Evolutionary conservation across 805 yeast species (phyloP), one percentile per base, ranked within the genome.

Genomic region (Candida tibetensis): DNA sequence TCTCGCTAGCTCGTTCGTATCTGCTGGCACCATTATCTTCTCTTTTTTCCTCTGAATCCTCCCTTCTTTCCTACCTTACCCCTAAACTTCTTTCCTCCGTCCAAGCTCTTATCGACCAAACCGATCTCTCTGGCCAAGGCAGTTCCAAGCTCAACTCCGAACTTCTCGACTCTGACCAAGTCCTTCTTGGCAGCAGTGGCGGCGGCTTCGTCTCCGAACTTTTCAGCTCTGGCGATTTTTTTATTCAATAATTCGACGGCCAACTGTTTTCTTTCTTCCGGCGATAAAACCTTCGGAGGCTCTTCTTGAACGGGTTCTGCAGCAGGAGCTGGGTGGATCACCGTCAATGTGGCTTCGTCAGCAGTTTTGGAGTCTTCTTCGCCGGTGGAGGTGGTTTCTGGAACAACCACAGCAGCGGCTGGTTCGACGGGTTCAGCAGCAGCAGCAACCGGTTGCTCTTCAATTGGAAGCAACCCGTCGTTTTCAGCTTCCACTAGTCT

Each of bases 151-250:
- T 81, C 83, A 34, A 87, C 77, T 19, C 97, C 98, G 56, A 88
- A 90, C 66, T 86, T 88, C 57, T 82, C 82, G 46, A 89, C 78
- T 56, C 95, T 77, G 26, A 71, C 71, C 50, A 88, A 66, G 44
- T 77, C 81, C 44, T 76, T 79, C 53, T 77, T 77, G 33, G 84
- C 76, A 15, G 68, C 71, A 27, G 69, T 69, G 17, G 76, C 74
- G 15, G 64, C 65, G n/a, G 66, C 66, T 36, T 81, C 88, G 44
- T 72, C 75, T 16, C 91, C 93, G 51, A 89, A 90, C 58, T 86
- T 85, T 55, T 77, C 77, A 13, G 89, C 84, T 52, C 97, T 76
- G 34, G 68, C 69, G 39, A 88, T 72, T 55, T 83, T 84, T 52
- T 78, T 79, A 41, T 70, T 74, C 49, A 90, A 68, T 35, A 82